Conservation (phyloP, 1,284 basidiomycete species). For the Pseudomicrostroma phylloplanum region DNA sequence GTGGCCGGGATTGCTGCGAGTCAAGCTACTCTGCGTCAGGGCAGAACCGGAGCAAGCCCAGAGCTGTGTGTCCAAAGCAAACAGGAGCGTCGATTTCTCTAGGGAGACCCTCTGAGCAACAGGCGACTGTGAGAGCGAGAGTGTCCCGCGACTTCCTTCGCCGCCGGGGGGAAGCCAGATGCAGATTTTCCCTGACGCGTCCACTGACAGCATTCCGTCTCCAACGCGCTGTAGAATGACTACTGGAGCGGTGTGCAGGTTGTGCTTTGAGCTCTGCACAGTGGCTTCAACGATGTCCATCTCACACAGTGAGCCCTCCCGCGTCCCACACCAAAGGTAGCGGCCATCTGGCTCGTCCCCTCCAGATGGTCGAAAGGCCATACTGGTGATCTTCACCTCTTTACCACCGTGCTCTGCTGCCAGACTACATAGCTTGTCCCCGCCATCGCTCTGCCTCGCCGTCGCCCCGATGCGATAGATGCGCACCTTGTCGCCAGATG, state of each 20-base stretch:
- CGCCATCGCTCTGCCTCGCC: slow-evolving; percentile 15
- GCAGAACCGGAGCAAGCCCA: slow-evolving; percentile 30
- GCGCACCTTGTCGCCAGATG: slow-evolving; percentile 33
- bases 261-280: slow-evolving; percentile 24
- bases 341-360: slow-evolving; percentile 19
- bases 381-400: slow-evolving; percentile 30
- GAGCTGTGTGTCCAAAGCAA: slow-evolving; percentile 38
- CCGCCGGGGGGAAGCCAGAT: slow-evolving; percentile 32
- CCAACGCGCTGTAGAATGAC: slow-evolving; percentile 33
- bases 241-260: slow-evolving; percentile 36
- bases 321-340: slow-evolving; percentile 45
- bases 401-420: slow-evolving; percentile 20
- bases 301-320: slow-evolving; percentile 40
- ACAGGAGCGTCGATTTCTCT: slow-evolving; percentile 31
- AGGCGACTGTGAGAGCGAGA: slow-evolving; percentile 30
- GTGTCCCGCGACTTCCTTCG: slow-evolving; percentile 11
- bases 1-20: not conserved
- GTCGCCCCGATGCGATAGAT: slow-evolving; percentile 32
- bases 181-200: slow-evolving; percentile 47
- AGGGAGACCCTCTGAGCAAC: slow-evolving; percentile 42
- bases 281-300: slow-evolving; percentile 31
- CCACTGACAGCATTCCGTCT: slow-evolving; percentile 36
- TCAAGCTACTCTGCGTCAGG: slow-evolving; percentile 7
- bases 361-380: slow-evolving; percentile 24
- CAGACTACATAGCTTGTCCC: slow-evolving; percentile 26